Evolutionary conservation across 139 green algal species (phyloP).

Genomic region (Chlorella ohadii): DNA sequence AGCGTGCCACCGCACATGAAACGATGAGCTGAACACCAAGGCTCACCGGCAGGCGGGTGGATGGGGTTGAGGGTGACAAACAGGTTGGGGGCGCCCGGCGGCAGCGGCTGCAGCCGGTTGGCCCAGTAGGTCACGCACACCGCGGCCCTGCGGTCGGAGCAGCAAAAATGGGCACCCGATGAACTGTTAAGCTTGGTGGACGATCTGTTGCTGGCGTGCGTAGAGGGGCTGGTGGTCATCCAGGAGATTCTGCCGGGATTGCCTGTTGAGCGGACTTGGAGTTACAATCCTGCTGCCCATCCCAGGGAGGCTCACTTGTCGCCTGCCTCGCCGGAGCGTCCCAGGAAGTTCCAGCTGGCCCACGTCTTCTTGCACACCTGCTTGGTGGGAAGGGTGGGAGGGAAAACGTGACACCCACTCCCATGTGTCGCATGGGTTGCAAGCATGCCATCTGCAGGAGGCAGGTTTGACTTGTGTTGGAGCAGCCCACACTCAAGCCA

Average conservation of each 20-base stretch:
- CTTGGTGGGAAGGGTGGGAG: too few relatives aligned
- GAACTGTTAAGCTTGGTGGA: too few relatives aligned
- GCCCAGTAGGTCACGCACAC: conserved; percentile 95
- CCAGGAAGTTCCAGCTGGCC: conserved; percentile 94
- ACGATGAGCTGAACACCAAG: neutral
- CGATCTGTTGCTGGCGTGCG: too few relatives aligned
- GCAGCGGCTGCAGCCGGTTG: conserved; percentile 89
- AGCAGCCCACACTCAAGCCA: too few relatives aligned
- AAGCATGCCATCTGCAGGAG: too few relatives aligned
- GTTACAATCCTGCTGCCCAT: too few relatives aligned
- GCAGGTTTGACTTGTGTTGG: too few relatives aligned
- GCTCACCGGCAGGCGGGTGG: conserved; percentile 52
- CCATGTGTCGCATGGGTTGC: too few relatives aligned
- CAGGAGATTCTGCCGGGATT: too few relatives aligned
- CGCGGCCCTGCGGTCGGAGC: conserved; percentile 18
- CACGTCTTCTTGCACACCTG: conserved; percentile 64
- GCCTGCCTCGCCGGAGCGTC: conserved; percentile 5
- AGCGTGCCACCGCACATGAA: neutral
- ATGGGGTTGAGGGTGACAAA: conserved; percentile 97
- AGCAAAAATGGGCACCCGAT: neutral
- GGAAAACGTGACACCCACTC: too few relatives aligned
- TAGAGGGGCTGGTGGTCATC: too few relatives aligned
- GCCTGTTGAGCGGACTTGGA: too few relatives aligned
- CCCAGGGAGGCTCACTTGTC: conserved; percentile 17
- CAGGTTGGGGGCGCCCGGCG: conserved; percentile 66